Percentiles rank a stretch among this genome's conserved stretches.
Evolutionary conservation across 202 grass and related monocot genomes (phyloP).

Genomic region (Eragrostis tef): DNA sequence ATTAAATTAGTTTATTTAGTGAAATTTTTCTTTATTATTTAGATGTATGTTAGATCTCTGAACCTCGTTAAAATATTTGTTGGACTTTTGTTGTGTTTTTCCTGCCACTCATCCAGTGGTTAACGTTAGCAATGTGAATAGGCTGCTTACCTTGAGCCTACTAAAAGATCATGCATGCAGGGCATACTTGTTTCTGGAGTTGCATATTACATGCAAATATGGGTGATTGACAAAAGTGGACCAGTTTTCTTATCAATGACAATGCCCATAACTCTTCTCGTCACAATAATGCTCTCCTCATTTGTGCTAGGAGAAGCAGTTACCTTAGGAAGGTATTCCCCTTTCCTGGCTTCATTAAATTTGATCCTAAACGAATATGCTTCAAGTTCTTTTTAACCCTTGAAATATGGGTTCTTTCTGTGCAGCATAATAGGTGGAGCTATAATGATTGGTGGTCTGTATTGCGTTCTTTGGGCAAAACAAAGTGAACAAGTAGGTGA

Average conservation of each 20-base stretch:
- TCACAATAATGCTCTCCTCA: conserved; percentile 50
- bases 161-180: conserved; percentile 33
- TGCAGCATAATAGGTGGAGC: conserved; percentile 63
- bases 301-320: conserved; percentile 59
- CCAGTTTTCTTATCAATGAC: conserved; percentile 62
- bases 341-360: background rate
- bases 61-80: background rate
- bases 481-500: conserved; percentile 40
- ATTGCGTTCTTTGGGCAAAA: conserved; percentile 68
- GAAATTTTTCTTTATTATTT: background rate
- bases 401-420: background rate
- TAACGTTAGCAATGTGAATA: background rate
- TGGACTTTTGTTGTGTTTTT: background rate
- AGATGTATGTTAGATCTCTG: background rate
- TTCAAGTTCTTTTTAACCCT: background rate
- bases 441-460: conserved; percentile 66
- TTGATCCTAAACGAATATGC: background rate
- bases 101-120: background rate
- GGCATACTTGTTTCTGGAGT: conserved; percentile 49
- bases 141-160: background rate
- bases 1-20: background rate
- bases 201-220: conserved; percentile 57
- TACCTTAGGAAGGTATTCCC: conserved; percentile 55
- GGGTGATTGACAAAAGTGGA: conserved; percentile 67
- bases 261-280: conserved; percentile 52